Evolutionary conservation across 139 green algal genomes (phyloP), one percentile per base, ranked within the genome.

Genomic region (Haematococcus sp.): DNA sequence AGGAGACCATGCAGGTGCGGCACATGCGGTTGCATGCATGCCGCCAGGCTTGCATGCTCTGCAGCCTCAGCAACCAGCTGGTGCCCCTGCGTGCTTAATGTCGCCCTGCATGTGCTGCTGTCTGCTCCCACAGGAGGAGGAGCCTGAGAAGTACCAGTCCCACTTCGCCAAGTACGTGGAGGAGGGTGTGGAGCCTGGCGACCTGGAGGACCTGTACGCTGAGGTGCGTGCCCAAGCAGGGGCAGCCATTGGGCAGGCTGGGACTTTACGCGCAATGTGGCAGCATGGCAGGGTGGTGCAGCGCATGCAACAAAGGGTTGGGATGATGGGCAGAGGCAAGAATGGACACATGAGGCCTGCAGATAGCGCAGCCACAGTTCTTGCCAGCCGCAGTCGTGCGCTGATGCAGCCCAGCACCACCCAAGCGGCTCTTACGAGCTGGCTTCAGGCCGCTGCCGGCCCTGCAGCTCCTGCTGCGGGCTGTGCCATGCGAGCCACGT

Each of bases 141-240:
- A 97, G 77, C 90, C 92, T 0, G 96, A 99, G 84, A 98, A 97
- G 87, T 98, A 97, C 85, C 83, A 91, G 74, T 74, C 78, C 20
- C 92, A 99, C 82, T 98, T 98, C 83, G 63, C 83, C 56, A 78
- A 84, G 71, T 98, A 92, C 84, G 73, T 98, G 31, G 89, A 93
- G 74, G 86, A 90, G 67, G 95, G 87, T 40, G 28, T 98, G n/a
- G 86, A 91, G 60, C 70, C 90, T 49, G 95, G 95, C 30, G 85
- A 89, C 64, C 71, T 99, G 71, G 95, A 99, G 88, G 95, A 97
- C 58, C 71, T 94, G 63, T 96, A 97, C 89, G 82, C 85, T 44
- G 66, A 70, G 40, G 73, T 78, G 51, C 23, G 68, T 2, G 20
- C 32, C 20, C 63, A 30, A 52, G 61, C 40, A 49, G 40, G 40